Evolutionary conservation across 1,139 yeast species (phyloP), one percentile per base, ranked within the genome.

Genomic region (Suzukiozyma palmioleophila): DNA sequence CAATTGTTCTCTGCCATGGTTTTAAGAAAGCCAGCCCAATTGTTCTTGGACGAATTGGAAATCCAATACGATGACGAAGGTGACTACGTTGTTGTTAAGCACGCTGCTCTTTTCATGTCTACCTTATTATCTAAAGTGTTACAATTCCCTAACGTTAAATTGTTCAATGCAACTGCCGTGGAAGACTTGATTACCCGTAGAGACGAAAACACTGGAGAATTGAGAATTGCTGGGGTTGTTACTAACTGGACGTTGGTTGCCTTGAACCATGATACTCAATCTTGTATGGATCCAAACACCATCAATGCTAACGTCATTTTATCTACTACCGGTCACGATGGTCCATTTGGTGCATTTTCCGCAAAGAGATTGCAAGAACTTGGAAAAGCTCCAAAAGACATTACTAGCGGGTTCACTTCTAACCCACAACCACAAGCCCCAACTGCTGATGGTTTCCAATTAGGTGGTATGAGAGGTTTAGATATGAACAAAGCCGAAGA

Each of bases 251-350:
- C 90, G 16, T 67, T 83, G 52, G 90, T 84, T 27, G 72, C 89
- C 9, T 72, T 81, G 73, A 82, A 83, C 60, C 92, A 84, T 55
- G 86, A 80, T 56, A 78, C 79, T 45, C 90, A 84, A 59, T 78
- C 84, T 12, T 84, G 92, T 61, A 84, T 84, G 92, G 92, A 84
- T 56, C 92, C 92, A 42, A 83, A 84, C 66, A 84, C 88, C 43
- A 81, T 84, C 67, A 84, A 82, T 56, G 75, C 83, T 45, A 80
- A 81, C 53, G 79, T 84, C 40, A 77, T 84, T 41, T 67, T 84
- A 44, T 81, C 89, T 12, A 79, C 89, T 44, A 77, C 87, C 31
- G 92, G 92, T 39, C 92, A 84, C 53, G 92, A 84, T 57, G 92
- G 92, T 51, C 89, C 89, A 39, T 81, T 83, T 62, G 92, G 92